These are phyloP conservation scores for Mangifera indica DNA, from an alignment of 345 rosid species.

Conservation along the genomic window DNA sequence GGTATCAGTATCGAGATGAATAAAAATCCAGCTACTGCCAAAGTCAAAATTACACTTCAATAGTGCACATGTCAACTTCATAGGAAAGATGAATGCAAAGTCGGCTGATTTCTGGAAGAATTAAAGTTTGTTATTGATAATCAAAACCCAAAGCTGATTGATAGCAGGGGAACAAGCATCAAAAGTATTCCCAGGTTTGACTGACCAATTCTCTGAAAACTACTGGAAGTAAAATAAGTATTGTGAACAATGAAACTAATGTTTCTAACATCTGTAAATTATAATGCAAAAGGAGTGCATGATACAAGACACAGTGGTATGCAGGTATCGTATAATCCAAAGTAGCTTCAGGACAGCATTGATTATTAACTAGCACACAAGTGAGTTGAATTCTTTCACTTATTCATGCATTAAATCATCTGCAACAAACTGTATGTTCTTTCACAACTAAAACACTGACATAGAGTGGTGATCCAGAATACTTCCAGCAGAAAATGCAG, in stretches of 20 bases:
- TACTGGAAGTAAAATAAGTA: not conserved
- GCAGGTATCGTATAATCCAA: not conserved
- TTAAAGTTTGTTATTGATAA: not conserved
- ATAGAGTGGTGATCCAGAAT: not conserved
- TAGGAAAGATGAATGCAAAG: not conserved
- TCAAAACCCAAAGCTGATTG: not conserved
- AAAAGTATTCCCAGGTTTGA: not conserved
- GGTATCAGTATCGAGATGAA: not conserved
- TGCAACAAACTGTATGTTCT: not conserved
- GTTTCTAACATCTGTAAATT: not conserved
- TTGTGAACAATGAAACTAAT: not conserved
- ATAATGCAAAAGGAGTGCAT: not conserved
- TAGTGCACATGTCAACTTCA: not conserved
- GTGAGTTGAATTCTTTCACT: not conserved
- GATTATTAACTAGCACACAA: not conserved
- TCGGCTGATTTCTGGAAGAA: not conserved
- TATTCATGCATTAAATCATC: too few species aligned
- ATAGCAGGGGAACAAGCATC: not conserved
- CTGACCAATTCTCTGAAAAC: not conserved
- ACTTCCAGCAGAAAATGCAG: conserved; percentile 11
- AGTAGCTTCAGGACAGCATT: conserved; percentile 7
- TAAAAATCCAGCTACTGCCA: not conserved
- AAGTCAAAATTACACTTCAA: not conserved
- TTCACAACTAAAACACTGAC: not conserved
- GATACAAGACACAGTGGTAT: not conserved